A percentile compares a stretch with the other conserved stretches of the same genome.
phyloP scores from a whole-genome alignment of 2,329 filamentous ascomycete genomes.

The Proliferodiscus dingleyae region DNA sequence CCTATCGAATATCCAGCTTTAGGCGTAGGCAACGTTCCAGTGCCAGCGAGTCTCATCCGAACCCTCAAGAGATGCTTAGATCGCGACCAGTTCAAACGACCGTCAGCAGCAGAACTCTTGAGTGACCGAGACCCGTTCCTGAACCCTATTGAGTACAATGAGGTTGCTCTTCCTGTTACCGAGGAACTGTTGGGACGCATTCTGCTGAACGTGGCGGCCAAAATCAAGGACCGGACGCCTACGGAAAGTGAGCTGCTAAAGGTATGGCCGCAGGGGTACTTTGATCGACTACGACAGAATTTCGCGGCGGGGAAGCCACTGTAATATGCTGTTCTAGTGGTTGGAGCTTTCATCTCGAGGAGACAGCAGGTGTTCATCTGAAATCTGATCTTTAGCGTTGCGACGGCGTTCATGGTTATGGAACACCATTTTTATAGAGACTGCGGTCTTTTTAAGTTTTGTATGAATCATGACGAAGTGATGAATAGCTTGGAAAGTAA shows the following conservation, averaged over 20 bases:
- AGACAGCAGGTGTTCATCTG: too few species aligned
- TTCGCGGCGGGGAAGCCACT: constrained; percentile 21
- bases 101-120: constrained; percentile 59
- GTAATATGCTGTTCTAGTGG: too few species aligned
- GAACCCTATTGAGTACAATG: constrained; percentile 52
- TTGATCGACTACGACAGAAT: constrained; percentile 46
- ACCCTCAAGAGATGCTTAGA: constrained; percentile 60
- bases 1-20: constrained; percentile 65
- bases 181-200: constrained; percentile 59
- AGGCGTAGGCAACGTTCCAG: constrained; percentile 60
- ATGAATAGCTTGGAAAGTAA: too few species aligned
- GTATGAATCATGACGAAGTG: too few species aligned
- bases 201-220: constrained; percentile 56
- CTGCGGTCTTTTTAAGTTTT: too few species aligned
- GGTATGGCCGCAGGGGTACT: constrained; percentile 58
- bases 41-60: constrained; percentile 54
- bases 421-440: too few species aligned
- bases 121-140: constrained; percentile 56
- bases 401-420: too few species aligned
- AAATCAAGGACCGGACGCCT: constrained; percentile 54
- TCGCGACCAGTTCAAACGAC: constrained; percentile 57
- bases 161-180: constrained; percentile 53
- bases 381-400: too few species aligned
- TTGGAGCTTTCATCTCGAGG: too few species aligned
- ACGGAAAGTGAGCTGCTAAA: constrained; percentile 51